phyloP scores from a whole-genome alignment of 805 yeast species.

The Kuraishia piskuri region DNA sequence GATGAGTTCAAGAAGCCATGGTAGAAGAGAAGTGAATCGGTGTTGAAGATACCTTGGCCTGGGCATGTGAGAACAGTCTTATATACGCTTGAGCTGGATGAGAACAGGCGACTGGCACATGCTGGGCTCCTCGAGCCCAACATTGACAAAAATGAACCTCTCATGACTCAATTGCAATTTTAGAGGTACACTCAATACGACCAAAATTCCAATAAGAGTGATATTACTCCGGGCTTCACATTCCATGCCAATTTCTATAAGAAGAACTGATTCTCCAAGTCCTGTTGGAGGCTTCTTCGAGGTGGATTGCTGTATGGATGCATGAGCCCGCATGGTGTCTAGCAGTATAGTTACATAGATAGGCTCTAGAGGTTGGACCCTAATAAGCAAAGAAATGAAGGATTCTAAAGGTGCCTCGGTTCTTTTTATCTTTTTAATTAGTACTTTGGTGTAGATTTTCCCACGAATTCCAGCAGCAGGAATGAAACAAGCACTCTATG shows the following conservation, averaged over 20 bases:
- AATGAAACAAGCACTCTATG: too few relatives aligned
- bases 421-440: too few relatives aligned
- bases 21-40: slow-evolving; percentile 6
- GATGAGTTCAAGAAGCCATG: slow-evolving; percentile 3
- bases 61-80: slow-evolving; percentile 15
- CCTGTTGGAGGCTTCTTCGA: too few relatives aligned
- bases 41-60: slow-evolving; percentile 22
- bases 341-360: neutral
- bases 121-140: neutral
- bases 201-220: neutral
- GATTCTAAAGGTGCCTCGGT: too few relatives aligned
- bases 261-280: too few relatives aligned
- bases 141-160: neutral
- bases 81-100: neutral
- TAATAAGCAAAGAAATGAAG: neutral
- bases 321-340: neutral
- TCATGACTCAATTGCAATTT: neutral
- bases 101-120: neutral
- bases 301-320: neutral
- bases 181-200: neutral
- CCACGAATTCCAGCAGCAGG: too few relatives aligned
- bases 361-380: neutral
- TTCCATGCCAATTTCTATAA: too few relatives aligned
- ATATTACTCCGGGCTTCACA: too few relatives aligned
- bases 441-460: too few relatives aligned